Evolutionary conservation across 805 yeast genomes (phyloP).

Genomic region (Myxozyma geophila): DNA sequence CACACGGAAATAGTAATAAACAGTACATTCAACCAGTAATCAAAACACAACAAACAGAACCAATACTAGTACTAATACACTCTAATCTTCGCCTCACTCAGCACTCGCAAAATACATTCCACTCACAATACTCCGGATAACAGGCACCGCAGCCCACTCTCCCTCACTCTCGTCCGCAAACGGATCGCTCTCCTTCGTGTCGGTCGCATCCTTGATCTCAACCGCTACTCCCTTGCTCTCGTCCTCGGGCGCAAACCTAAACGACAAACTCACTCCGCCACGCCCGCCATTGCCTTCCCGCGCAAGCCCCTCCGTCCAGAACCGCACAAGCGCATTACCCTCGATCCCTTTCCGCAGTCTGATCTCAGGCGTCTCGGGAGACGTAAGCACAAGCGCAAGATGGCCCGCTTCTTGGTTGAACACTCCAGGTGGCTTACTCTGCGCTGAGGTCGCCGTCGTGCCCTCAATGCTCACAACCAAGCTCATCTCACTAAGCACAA

Average conservation of each 20-base stretch:
- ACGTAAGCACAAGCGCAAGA: slow-evolving; percentile 79
- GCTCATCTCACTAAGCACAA: slow-evolving; percentile 61
- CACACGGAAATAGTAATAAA: no score
- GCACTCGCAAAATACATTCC: slow-evolving; percentile 34
- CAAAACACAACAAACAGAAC: neutral
- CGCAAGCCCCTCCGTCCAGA: slow-evolving; percentile 73
- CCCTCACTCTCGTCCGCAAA: slow-evolving; percentile 36
- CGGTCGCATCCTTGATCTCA: slow-evolving; percentile 25
- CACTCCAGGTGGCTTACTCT: slow-evolving; percentile 90
- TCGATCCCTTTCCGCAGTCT: slow-evolving; percentile 51
- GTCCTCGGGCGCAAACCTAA: slow-evolving; percentile 33
- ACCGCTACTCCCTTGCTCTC: slow-evolving; percentile 14
- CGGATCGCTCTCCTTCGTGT: slow-evolving; percentile 31
- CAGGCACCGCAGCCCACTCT: slow-evolving; percentile 31
- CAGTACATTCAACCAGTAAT: neutral
- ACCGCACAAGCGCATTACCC: slow-evolving; percentile 81
- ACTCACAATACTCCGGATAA: slow-evolving; percentile 30
- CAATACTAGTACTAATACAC: neutral
- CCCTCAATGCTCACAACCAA: slow-evolving; percentile 67
- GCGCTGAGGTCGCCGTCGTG: slow-evolving; percentile 66
- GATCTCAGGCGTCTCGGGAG: slow-evolving; percentile 46
- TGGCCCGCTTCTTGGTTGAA: slow-evolving; percentile 85
- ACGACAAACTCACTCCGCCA: slow-evolving; percentile 67
- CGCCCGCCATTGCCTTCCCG: slow-evolving; percentile 60
- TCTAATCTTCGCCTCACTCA: neutral